Conservation (phyloP, 805 yeast genomes). For the Maudiozyma barnettii region DNA sequence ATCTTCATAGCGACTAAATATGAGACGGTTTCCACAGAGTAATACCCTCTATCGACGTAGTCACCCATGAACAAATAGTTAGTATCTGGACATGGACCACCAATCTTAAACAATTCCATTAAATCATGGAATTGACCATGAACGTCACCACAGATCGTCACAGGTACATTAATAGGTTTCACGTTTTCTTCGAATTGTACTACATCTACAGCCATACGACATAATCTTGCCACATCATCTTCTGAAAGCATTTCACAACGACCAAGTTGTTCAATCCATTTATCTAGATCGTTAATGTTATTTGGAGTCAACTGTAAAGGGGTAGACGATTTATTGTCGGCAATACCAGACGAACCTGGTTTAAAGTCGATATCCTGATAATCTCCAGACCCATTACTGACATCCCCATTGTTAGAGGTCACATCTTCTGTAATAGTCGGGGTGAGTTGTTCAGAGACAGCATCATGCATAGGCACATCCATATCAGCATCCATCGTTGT, state of each 20-base stretch:
- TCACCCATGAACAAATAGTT: conserved; percentile 87
- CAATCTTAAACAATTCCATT: conserved; percentile 86
- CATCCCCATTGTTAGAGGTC: conserved; percentile 12
- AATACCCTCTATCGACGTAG: conserved; percentile 75
- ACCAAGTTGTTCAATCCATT: conserved; percentile 74
- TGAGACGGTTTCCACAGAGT: conserved; percentile 86
- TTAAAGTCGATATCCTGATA: conserved; percentile 20
- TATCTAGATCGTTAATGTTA: conserved; percentile 63
- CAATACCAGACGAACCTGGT: conserved; percentile 31
- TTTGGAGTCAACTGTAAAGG: conserved; percentile 34
- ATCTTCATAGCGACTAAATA: conserved; percentile 86
- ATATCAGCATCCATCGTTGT: conserved; percentile 43
- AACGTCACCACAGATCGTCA: conserved; percentile 94
- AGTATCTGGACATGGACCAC: conserved; percentile 89
- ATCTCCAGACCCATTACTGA: conserved; percentile 11
- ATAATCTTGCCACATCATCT: conserved; percentile 65
- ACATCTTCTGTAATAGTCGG: conserved; percentile 29
- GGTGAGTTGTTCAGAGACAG: conserved; percentile 34
- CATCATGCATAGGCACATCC: conserved; percentile 82
- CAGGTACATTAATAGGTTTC: conserved; percentile 92
- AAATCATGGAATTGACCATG: conserved; percentile 95
- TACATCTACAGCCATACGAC: conserved; percentile 87
- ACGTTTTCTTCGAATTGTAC: conserved; percentile 88
- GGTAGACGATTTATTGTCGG: conserved; percentile 31
- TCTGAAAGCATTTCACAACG: conserved; percentile 77